phyloP scores from a whole-genome alignment of 495 filamentous ascomycete genomes.

The Xylaria cubensis region DNA sequence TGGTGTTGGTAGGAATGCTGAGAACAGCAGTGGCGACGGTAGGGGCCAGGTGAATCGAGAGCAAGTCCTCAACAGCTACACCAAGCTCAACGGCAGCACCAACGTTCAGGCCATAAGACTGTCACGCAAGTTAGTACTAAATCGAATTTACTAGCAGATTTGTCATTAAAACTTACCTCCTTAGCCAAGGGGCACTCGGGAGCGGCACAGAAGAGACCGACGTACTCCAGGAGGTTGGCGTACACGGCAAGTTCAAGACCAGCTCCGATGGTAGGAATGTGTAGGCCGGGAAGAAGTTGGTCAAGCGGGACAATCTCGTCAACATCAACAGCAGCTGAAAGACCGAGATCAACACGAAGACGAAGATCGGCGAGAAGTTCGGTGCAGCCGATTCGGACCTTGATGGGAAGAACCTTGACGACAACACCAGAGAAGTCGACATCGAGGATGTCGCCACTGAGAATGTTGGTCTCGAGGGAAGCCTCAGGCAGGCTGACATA shows the following conservation, averaged over 20 bases:
- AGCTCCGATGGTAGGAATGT: conserved; percentile 44
- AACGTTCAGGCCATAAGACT: conserved; percentile 45
- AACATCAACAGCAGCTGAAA: conserved; percentile 36
- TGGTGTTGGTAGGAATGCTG: conserved; percentile 42
- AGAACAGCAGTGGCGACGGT: conserved; percentile 48
- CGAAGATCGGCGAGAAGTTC: conserved; percentile 41
- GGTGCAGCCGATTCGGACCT: conserved; percentile 44
- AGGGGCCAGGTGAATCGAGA: conserved; percentile 44
- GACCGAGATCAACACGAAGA: conserved; percentile 40
- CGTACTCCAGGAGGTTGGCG: conserved; percentile 51
- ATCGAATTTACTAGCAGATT: neutral
- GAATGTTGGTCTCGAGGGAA: conserved; percentile 45
- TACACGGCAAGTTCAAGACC: conserved; percentile 50
- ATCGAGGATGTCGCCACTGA: conserved; percentile 49
- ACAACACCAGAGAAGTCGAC: conserved; percentile 38
- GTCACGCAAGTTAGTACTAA: neutral
- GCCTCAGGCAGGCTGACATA: conserved; percentile 48
- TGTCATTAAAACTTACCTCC: conserved; percentile 30
- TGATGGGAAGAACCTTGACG: conserved; percentile 42
- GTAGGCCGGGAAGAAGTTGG: conserved; percentile 33
- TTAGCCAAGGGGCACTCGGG: conserved; percentile 38
- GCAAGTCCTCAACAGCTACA: conserved; percentile 44
- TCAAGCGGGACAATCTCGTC: conserved; percentile 29
- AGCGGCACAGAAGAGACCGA: conserved; percentile 46
- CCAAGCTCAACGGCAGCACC: conserved; percentile 46